A percentile compares a stretch with the other conserved stretches of the same genome.
These are phyloP conservation scores for Pestalotiopsis sp. DNA, from an alignment of 2,329 filamentous ascomycete species.

Conservation along the genomic window DNA sequence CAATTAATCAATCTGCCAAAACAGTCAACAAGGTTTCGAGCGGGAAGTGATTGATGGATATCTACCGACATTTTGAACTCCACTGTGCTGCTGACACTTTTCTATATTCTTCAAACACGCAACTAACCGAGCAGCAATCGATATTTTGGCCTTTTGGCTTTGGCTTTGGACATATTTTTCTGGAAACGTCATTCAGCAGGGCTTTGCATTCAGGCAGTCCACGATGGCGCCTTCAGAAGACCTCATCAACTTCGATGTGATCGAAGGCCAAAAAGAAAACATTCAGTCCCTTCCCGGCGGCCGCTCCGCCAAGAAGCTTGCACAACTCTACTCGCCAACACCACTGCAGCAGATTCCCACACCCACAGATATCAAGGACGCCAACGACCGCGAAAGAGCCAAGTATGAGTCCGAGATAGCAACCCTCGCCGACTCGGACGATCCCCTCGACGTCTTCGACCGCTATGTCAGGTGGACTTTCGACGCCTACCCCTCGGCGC, in stretches of 20 bases:
- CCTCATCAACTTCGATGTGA: constrained; percentile 81
- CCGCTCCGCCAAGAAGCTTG: constrained; percentile 86
- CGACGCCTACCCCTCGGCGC: constrained; percentile 90
- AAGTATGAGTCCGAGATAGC: constrained; percentile 86
- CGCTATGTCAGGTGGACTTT: constrained; percentile 97
- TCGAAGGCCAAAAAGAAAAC: constrained; percentile 97
- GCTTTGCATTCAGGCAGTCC: background rate
- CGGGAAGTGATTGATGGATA: constrained; percentile 1
- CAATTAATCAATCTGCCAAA: constrained; percentile 6
- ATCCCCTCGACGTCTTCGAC: constrained; percentile 93
- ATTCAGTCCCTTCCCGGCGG: constrained; percentile 90
- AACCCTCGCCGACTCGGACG: constrained; percentile 82
- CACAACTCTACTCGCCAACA: constrained; percentile 75
- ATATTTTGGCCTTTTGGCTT: background rate
- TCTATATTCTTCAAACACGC: background rate
- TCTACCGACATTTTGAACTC: background rate
- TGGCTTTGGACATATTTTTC: background rate
- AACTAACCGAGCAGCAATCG: background rate
- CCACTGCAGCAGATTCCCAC: constrained; percentile 64
- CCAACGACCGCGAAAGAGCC: constrained; percentile 78
- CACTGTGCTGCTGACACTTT: background rate
- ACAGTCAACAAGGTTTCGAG: constrained; percentile 14
- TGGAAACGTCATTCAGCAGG: background rate
- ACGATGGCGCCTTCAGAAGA: constrained; percentile 36
- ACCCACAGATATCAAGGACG: constrained; percentile 72